A percentile compares a stretch with the other conserved stretches of the same genome.
Evolutionary conservation across 2,329 filamentous ascomycete genomes (phyloP).

Genomic region (Fusarium mundagurra): DNA sequence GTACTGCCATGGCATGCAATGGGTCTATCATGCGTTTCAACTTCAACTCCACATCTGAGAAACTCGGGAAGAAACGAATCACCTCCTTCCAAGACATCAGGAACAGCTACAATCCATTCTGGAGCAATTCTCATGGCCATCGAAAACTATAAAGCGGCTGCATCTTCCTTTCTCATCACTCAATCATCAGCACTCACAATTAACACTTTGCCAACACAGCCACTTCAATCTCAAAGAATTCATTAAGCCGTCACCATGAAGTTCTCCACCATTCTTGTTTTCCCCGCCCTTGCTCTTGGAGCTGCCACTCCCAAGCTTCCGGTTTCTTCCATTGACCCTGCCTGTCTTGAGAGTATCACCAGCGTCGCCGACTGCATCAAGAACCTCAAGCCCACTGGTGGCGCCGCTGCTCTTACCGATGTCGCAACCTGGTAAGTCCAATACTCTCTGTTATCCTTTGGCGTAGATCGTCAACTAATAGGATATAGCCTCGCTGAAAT

Average conservation of each 20-base stretch:
- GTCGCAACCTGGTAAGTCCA: background rate
- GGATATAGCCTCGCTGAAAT: background rate
- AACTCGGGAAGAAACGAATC: too few species aligned
- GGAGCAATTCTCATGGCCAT: fast-evolving
- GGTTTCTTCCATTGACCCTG: background rate
- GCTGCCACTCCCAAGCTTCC: background rate
- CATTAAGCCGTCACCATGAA: background rate
- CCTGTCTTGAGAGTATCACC: background rate
- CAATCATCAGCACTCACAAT: background rate
- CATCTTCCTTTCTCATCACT: background rate
- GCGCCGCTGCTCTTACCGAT: background rate
- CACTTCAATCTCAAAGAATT: background rate
- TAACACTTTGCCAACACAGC: background rate
- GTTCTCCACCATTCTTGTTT: background rate
- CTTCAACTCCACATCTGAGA: background rate
- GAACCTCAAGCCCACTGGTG: background rate
- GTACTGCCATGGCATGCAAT: fast-evolving
- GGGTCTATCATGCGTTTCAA: fast-evolving
- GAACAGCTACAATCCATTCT: fast-evolving
- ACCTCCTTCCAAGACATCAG: fast-evolving
- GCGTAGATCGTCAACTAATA: background rate
- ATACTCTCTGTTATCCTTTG: fast-evolving
- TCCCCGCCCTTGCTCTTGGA: background rate
- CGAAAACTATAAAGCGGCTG: background rate
- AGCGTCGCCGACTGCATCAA: background rate